A percentile compares a stretch with the other conserved stretches of the same genome.
These are phyloP conservation scores for Jacaranda copaia DNA, from an alignment of 257 asterid genomes.

Conservation along the genomic window DNA sequence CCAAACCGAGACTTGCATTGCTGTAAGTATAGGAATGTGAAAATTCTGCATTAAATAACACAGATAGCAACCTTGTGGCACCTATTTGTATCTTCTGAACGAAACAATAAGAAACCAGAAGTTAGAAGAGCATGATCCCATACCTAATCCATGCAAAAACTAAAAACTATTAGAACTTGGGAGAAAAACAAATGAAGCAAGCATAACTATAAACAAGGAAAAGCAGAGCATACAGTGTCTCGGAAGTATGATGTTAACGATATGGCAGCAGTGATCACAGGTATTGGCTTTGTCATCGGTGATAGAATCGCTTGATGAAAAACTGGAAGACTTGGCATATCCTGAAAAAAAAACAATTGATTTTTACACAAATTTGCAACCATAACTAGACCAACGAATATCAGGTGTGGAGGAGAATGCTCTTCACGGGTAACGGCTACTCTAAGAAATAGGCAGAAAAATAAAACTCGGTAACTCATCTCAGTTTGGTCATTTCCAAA, in stretches of 20 bases:
- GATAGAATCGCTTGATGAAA: constrained; percentile 79
- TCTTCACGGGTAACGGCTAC: constrained; percentile 7
- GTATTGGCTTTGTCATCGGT: constrained; percentile 72
- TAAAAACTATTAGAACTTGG: not conserved
- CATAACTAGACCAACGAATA: constrained; percentile 17
- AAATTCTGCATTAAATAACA: constrained; percentile 60
- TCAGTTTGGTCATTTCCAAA: not conserved
- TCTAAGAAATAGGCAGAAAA: constrained; percentile 6
- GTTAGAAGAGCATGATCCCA: not conserved
- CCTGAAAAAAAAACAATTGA: constrained; percentile 59
- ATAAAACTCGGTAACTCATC: not conserved
- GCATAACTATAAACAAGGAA: constrained; percentile 14
- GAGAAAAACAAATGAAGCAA: constrained; percentile 21
- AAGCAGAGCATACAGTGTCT: constrained; percentile 60
- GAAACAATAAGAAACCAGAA: constrained; percentile 15
- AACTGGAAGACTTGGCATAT: constrained; percentile 46
- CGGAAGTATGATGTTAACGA: constrained; percentile 79
- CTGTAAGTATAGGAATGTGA: constrained; percentile 54
- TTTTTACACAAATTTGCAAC: constrained; percentile 16
- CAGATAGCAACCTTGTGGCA: constrained; percentile 80
- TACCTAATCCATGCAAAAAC: constrained; percentile 20
- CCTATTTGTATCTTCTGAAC: constrained; percentile 78
- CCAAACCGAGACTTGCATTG: constrained; percentile 78
- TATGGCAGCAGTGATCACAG: constrained; percentile 71
- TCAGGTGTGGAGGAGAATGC: constrained; percentile 8